Base-by-base conservation (phyloP, 2,329 filamentous ascomycete genomes). In the Neurospora crassa region DNA sequence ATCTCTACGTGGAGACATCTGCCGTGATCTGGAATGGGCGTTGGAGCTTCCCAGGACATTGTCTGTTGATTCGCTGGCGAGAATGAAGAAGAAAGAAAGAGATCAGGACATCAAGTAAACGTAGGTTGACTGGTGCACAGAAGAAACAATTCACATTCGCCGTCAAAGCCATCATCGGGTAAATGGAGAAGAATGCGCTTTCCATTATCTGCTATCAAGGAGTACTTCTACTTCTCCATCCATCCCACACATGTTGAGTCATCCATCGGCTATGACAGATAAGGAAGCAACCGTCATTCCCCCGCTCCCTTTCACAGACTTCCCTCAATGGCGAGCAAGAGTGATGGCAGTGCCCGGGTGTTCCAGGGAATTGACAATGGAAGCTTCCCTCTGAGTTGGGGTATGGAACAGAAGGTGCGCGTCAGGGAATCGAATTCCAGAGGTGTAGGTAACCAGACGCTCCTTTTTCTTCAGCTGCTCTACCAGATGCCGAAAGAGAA, bases 61-160 rank as follows among this genome's bases (percentile, higher is more conserved):
- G 42, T n/a, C 6, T 4, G 18, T 43, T n/a, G 42, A 4, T 43
- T n/a, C 5, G 2, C 18, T 43, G 7, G 7, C 42, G 8, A 43
- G 16, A n/a, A n/a, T n/a, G 3, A n/a, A n/a, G 0, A 18, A n/a
- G 16, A 8, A 8, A 8, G 1, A 3, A n/a, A 43, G 2, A 1
- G 14, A 42, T 42, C 5, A 40, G 37, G 6, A 42, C 41, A 43
- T 6, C 16, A 16, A 43, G 42, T n/a, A 8, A 2, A 18, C 16
- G 34, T n/a, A n/a, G n/a, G n/a, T 37, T 37, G 7, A 16, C 16
- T 10, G 5, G 18, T 43, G 5, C 16, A 43, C 5, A 43, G 18
- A 16, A 3, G 16, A 10, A 2, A 1, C 41, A n/a, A n/a, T 4
- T 10, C 3, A 3, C 42, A 8, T 43, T 43, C 3, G 16, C 6